Base-by-base conservation (phyloP, 805 yeast genomes). In the Starmera quercuum region DNA sequence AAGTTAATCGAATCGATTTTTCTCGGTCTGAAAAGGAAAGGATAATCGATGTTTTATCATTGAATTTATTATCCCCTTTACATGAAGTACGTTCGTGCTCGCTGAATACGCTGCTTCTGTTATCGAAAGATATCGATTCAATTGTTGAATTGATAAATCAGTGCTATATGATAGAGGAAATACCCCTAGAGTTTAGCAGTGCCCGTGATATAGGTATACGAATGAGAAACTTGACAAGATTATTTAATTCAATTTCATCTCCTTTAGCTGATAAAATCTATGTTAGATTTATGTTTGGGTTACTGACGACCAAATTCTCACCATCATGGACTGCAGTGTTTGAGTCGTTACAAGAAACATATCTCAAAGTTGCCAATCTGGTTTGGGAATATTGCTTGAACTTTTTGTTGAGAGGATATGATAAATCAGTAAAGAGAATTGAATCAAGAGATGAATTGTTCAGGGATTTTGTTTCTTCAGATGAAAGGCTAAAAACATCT, bases 291-390 rank as follows among this genome's bases (percentile, higher is more conserved):
- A 35, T 76, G 25, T 69, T 82, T 44, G 97, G 97, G 22, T 66
- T 83, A 39, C 58, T 88, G 28, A 66, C 85, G 4, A 77, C 78
- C 22, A 72, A 74, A 37, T 86, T 90, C 45, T 82, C 85, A 36
- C 97, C 97, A 1, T 68, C 82, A 11, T 87, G 95, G 95, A 70
- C 73, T 14, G 86, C 82, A 5, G 82, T 83, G 2, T 59, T 67
- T 34, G 90, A 80, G 39, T 68, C 71, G 4, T 49, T 84, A 5
- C 73, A 78, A 2, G 48, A 55, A 4, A 54, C 80, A 8, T 56
- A 64, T 11, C 59, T 52, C 13, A 66, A 64, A 41, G 51, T 61
- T 32, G 63, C 67, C 13, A 57, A 54, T 0, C 31, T 61, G 10
- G 60, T 83, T 0, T 86, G 95, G 94, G 51, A 63, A 0, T 47